Evolutionary conservation across 73 alveolate species (phyloP), one percentile per base, ranked within the genome.

Genomic region (Paramecium tetraurelia): DNA sequence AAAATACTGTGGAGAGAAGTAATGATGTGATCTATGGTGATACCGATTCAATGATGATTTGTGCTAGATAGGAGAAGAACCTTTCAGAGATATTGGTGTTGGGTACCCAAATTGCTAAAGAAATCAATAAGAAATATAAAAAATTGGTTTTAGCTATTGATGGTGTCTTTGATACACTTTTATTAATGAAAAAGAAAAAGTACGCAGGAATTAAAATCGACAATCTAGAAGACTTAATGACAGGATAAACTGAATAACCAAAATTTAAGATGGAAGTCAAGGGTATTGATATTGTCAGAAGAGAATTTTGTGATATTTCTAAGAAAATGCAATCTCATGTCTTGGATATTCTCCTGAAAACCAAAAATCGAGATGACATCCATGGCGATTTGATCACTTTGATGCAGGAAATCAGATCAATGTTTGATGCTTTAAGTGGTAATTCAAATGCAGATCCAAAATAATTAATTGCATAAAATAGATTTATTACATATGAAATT

Each of bases 261-360:
- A 44, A 5, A 22, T 40, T 44, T 4, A 85, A 89, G 20, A 71
- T 58, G 46, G 94, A 89, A 89, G 36, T 72, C 46, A 89, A 89
- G 48, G 94, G 94, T 43, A 98, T 99, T 53, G 99, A 99, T 96
- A 95, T 99, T 94, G 99, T 99, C 21, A 95, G 99, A 86, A 97
- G 99, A 94, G 99, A 99, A 84, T 99, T 99, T 99, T 96, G 99
- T 85, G 96, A 96, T 11, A 86, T 98, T 35, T 96, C 99, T 76
- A 97, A 97, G 90, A 85, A 86, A 44, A 95, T 96, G 21, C 97
- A 99, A 59, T 86, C 92, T 20, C 88, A 85, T 58, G 97, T 97
- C 0, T 93, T 98, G 40, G 98, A 96, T 85, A 83, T 95, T 36
- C 93, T 98, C 33, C 92, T 98, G 36, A 85, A 97, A 57, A 98